Percentiles rank a stretch among this genome's conserved stretches.
Conservation (phyloP, 768 basidiomycete genomes). For the Trichaptum fuscoviolaceum region DNA sequence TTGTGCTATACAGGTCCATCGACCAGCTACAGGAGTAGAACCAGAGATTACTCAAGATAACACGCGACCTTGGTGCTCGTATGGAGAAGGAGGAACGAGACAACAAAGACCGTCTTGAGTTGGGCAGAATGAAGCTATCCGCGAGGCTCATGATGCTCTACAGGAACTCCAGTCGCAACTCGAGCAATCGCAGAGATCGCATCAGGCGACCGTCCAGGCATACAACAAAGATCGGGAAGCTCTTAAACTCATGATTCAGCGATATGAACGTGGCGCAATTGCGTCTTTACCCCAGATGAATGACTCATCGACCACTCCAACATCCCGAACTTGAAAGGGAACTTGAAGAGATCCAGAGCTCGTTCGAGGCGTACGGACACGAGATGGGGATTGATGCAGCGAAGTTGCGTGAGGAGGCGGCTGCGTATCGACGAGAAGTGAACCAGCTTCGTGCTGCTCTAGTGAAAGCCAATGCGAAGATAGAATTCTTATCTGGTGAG, state of each 20-base stretch:
- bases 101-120: conserved; percentile 61
- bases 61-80: conserved; percentile 74
- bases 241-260: conserved; percentile 65
- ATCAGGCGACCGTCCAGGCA: conserved; percentile 67
- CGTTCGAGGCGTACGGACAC: conserved; percentile 73
- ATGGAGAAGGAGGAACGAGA: conserved; percentile 84
- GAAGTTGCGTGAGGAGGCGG: conserved; percentile 66
- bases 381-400: conserved; percentile 80
- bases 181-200: conserved; percentile 68
- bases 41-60: conserved; percentile 78
- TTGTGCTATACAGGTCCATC: conserved; percentile 82
- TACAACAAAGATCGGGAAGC: conserved; percentile 87
- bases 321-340: conserved; percentile 46
- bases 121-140: conserved; percentile 72
- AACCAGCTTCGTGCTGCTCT: conserved; percentile 59
- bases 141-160: conserved; percentile 86
- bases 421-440: conserved; percentile 58
- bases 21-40: conserved; percentile 86
- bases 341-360: conserved; percentile 65
- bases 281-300: conserved; percentile 21
- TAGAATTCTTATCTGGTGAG: conserved; percentile 72
- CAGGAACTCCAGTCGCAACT: conserved; percentile 71
- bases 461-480: conserved; percentile 80
- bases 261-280: conserved; percentile 36
- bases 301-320: conserved; percentile 14